Conservation (phyloP, 805 yeast species). For the Osmozyma mogii region DNA sequence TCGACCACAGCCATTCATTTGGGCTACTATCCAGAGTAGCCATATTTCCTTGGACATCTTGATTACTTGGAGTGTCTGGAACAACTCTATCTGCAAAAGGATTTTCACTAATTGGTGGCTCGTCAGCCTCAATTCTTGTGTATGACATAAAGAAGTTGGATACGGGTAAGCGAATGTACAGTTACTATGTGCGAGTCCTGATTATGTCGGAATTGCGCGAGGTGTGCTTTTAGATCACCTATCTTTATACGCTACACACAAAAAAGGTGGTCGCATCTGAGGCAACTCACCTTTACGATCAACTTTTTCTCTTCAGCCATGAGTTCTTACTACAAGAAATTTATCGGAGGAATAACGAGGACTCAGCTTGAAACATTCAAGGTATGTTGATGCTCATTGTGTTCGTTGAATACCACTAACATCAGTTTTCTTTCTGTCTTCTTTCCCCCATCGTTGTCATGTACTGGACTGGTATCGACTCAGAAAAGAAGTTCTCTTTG, state of each 20-base stretch:
- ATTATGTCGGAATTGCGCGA: no score
- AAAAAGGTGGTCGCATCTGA: no score
- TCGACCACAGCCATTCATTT: slow-evolving; percentile 18
- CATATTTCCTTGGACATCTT: background rate
- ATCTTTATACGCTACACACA: no score
- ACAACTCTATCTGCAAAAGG: slow-evolving; percentile 1
- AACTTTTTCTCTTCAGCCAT: slow-evolving; percentile 1
- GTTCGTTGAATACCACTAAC: no score
- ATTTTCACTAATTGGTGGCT: background rate
- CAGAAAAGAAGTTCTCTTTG: slow-evolving; percentile 80
- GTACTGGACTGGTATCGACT: slow-evolving; percentile 88
- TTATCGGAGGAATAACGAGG: slow-evolving; percentile 30
- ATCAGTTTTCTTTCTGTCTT: slow-evolving; percentile 77
- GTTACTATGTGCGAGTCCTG: no score
- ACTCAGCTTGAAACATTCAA: slow-evolving; percentile 38
- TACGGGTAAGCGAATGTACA: no score
- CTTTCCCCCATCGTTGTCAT: slow-evolving; percentile 83
- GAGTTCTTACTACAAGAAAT: slow-evolving; percentile 19
- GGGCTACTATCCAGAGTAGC: background rate
- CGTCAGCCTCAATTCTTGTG: background rate
- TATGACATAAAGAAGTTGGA: slow-evolving; percentile 7
- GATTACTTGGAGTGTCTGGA: slow-evolving; percentile 1
- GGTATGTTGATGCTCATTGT: no score
- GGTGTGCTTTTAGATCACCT: no score
- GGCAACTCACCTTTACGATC: no score